phyloP scores from a whole-genome alignment of 345 rosid genomes.

The Syzygium aqueum region DNA sequence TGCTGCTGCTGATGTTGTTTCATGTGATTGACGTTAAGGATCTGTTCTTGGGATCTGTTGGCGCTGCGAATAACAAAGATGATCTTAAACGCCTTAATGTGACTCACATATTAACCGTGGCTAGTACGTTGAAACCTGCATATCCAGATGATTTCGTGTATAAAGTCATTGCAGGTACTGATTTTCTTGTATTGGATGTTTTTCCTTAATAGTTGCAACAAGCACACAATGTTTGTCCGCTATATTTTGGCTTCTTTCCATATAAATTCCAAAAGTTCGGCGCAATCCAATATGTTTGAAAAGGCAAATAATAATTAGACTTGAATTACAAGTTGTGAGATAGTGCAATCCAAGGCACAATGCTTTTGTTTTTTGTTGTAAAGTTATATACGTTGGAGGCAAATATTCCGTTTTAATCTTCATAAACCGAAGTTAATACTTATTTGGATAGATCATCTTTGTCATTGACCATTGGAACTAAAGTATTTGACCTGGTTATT shows the following conservation, averaged over 20 bases:
- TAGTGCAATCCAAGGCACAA: not conserved
- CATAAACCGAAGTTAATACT: not conserved
- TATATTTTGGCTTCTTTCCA: not conserved
- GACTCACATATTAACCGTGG: conserved; percentile 38
- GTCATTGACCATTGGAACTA: not conserved
- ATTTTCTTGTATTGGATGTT: not conserved
- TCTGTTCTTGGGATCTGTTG: conserved; percentile 41
- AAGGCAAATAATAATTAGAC: not conserved
- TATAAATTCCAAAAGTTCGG: not conserved
- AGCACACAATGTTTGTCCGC: not conserved
- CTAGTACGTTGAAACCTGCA: conserved; percentile 24
- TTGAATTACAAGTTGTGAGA: not conserved
- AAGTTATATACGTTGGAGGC: not conserved
- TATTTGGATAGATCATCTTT: not conserved
- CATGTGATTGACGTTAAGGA: conserved; percentile 16
- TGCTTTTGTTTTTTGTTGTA: not conserved
- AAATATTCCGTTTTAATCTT: not conserved
- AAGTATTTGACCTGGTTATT: not conserved
- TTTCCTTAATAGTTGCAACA: not conserved
- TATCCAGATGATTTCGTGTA: conserved; percentile 31
- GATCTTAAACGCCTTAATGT: conserved; percentile 28
- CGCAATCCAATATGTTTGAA: not conserved
- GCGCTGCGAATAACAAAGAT: conserved; percentile 33
- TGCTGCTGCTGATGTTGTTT: not conserved
- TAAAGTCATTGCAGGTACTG: conserved; percentile 30